Percentiles rank a stretch among this genome's conserved stretches.
Conservation (phyloP, 169 alveolate genomes). For the Plasmodium gaboni region DNA sequence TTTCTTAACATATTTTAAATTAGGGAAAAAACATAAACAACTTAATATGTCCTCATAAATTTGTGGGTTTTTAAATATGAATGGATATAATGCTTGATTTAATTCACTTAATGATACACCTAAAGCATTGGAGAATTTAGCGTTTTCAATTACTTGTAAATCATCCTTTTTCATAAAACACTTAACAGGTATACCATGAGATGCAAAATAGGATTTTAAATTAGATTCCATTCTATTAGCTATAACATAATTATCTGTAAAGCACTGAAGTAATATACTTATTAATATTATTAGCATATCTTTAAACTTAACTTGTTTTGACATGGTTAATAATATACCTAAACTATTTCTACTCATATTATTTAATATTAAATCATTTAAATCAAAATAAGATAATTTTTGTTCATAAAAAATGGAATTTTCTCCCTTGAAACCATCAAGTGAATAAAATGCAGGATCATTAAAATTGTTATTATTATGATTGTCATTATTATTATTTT, state of each 20-base stretch:
- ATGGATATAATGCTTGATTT: slow-evolving; percentile 72
- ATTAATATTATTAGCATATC: slow-evolving; percentile 70
- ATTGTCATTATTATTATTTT: not conserved
- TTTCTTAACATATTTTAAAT: slow-evolving; percentile 61
- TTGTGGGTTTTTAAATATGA: slow-evolving; percentile 75
- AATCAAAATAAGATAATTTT: slow-evolving; percentile 16
- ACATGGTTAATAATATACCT: slow-evolving; percentile 70
- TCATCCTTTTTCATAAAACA: slow-evolving; percentile 63
- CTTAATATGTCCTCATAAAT: slow-evolving; percentile 71
- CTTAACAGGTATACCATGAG: slow-evolving; percentile 60
- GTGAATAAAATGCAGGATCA: not conserved
- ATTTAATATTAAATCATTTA: slow-evolving; percentile 59
- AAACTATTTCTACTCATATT: slow-evolving; percentile 64
- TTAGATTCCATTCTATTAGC: slow-evolving; percentile 58
- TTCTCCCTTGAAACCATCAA: slow-evolving; percentile 1
- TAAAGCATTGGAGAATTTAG: slow-evolving; percentile 37
- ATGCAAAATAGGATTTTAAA: slow-evolving; percentile 27
- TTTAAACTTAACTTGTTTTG: slow-evolving; percentile 72
- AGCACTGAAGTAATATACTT: slow-evolving; percentile 72
- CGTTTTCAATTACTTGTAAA: slow-evolving; percentile 41
- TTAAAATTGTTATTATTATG: not conserved
- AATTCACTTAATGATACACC: slow-evolving; percentile 69
- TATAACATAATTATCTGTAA: slow-evolving; percentile 72
- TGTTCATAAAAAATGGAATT: not conserved
- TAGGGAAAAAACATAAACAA: slow-evolving; percentile 62